phyloP scores from a whole-genome alignment of 495 filamentous ascomycete genomes.

The Aspergillus olivimuriae region DNA sequence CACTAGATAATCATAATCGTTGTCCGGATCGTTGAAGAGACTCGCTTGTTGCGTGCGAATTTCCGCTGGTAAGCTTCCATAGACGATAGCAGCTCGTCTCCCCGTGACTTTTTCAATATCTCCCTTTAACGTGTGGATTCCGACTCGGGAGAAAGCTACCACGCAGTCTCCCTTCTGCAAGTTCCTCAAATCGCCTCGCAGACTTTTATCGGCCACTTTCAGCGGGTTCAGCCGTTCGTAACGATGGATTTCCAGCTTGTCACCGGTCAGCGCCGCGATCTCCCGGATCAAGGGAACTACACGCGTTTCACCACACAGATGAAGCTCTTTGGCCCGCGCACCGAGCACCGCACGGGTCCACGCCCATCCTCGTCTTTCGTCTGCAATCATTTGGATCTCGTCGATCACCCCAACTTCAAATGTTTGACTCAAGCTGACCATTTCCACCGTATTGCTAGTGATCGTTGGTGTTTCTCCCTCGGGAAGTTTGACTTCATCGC shows the following conservation, averaged over 20 bases:
- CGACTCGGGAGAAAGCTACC: constrained; percentile 74
- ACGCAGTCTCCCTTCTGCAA: constrained; percentile 88
- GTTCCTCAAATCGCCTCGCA: constrained; percentile 54
- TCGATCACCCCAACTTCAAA: constrained; percentile 95
- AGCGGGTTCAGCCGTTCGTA: constrained; percentile 82
- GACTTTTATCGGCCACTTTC: constrained; percentile 52
- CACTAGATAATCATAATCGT: constrained; percentile 89
- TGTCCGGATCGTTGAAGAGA: constrained; percentile 90
- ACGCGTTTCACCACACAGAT: constrained; percentile 88
- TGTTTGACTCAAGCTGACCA: constrained; percentile 64
- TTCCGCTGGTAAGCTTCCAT: constrained; percentile 87
- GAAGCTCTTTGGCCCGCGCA: constrained; percentile 76
- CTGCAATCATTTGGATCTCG: constrained; percentile 96
- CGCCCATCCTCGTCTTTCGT: constrained; percentile 79
- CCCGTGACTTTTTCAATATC: constrained; percentile 72
- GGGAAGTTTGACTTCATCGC: constrained; percentile 72
- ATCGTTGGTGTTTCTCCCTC: constrained; percentile 46
- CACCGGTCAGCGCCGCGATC: constrained; percentile 74
- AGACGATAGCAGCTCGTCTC: constrained; percentile 81
- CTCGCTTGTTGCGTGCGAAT: constrained; percentile 84
- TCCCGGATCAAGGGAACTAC: constrained; percentile 72
- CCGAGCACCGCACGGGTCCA: constrained; percentile 95
- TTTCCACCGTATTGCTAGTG: constrained; percentile 90
- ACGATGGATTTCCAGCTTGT: constrained; percentile 69
- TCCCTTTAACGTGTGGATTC: constrained; percentile 72